A percentile compares a stretch with the other conserved stretches of the same genome.
Evolutionary conservation across 257 asterid species (phyloP).

Genomic region (Nemophila menziesii): DNA sequence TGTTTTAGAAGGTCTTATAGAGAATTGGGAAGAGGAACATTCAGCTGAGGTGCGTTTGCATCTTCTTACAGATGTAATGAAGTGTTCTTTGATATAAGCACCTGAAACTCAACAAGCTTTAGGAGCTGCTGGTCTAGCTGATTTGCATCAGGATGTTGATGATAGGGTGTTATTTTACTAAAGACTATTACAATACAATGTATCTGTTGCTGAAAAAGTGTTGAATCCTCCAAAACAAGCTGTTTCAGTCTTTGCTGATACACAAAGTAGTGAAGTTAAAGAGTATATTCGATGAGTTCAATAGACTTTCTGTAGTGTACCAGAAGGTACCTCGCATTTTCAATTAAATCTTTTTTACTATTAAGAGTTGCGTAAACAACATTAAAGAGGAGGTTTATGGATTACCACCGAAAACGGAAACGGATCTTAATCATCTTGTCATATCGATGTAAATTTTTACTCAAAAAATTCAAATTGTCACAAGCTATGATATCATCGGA

Average conservation of each 20-base stretch:
- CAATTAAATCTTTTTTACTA: no score
- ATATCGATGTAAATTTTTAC: no score
- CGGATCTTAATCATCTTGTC: no score
- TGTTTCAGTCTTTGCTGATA: constrained; percentile 96
- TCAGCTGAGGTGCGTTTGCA: constrained; percentile 95
- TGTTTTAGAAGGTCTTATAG: constrained; percentile 66
- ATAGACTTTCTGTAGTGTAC: constrained; percentile 91
- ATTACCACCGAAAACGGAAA: no score
- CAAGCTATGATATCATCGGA: no score
- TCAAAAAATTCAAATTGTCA: no score
- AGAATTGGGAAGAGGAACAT: constrained; percentile 95
- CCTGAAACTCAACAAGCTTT: constrained; percentile 90
- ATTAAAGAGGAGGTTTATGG: no score
- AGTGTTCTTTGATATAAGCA: constrained; percentile 85
- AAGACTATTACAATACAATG: constrained; percentile 68
- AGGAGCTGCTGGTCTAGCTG: constrained; percentile 89
- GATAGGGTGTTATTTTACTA: constrained; percentile 91
- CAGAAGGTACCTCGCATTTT: no score
- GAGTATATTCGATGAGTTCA: constrained; percentile 97
- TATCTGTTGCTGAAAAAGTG: constrained; percentile 73
- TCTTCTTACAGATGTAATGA: constrained; percentile 83
- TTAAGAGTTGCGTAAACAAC: no score
- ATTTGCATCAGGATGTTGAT: constrained; percentile 99
- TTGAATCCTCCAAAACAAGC: constrained; percentile 99
- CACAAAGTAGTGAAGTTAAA: constrained; percentile 86